These are phyloP conservation scores for Styphnolobium japonicum DNA, from an alignment of 306 rosid species.

Conservation along the genomic window DNA sequence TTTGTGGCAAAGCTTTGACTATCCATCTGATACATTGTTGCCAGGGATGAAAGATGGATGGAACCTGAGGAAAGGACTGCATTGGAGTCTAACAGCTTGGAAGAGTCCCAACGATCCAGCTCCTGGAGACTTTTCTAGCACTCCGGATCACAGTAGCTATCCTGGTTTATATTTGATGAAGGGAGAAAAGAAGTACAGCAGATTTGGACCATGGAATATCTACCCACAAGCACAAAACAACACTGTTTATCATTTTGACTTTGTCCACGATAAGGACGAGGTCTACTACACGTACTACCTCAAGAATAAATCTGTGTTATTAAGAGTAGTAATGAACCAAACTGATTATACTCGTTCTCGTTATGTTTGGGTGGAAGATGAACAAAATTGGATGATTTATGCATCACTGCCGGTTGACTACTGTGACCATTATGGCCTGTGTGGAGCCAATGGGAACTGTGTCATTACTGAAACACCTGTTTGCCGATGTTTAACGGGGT, in stretches of 20 bases:
- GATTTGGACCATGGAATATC: not conserved
- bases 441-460: not conserved
- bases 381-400: not conserved
- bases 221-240: not conserved
- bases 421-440: too few relatives aligned
- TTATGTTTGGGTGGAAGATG: not conserved
- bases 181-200: not conserved
- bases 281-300: not conserved
- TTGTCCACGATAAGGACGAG: not conserved
- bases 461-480: not conserved
- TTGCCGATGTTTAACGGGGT: not conserved
- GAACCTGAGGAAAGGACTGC: too few relatives aligned
- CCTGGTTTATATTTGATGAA: not conserved
- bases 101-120: too few relatives aligned
- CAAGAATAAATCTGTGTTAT: not conserved
- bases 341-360: not conserved
- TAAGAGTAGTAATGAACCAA: not conserved
- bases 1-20: too few relatives aligned
- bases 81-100: too few relatives aligned
- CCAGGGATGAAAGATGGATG: too few relatives aligned
- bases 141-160: not conserved
- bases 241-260: not conserved
- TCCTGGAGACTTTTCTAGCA: not conserved
- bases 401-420: not conserved
- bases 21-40: too few relatives aligned